A percentile compares a stretch with the other conserved stretches of the same genome.
Evolutionary conservation across 2,329 filamentous ascomycete species (phyloP).

Genomic region (Verticillium tricorpus): DNA sequence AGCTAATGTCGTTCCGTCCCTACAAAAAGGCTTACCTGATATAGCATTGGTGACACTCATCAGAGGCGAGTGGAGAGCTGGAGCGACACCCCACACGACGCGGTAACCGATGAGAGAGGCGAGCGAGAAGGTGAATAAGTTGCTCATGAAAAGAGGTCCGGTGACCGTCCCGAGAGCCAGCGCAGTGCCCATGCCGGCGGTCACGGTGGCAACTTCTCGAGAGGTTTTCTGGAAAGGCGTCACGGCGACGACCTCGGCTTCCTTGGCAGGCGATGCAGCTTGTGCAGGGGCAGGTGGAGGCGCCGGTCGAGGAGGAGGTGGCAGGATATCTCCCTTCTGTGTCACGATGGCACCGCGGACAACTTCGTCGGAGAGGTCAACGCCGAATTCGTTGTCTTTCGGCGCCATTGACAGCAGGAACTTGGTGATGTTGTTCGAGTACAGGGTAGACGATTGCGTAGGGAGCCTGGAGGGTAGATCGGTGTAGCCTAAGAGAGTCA

Average conservation of each 20-base stretch:
- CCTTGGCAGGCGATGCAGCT: constrained; percentile 34
- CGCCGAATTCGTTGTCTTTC: constrained; percentile 71
- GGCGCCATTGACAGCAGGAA: constrained; percentile 78
- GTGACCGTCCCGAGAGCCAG: constrained; percentile 77
- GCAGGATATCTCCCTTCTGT: constrained; percentile 69
- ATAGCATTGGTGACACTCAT: constrained; percentile 96
- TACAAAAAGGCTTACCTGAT: constrained; percentile 47
- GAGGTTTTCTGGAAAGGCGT: constrained; percentile 80
- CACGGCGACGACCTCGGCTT: constrained; percentile 58
- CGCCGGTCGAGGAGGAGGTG: constrained; percentile 66
- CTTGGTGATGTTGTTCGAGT: constrained; percentile 92
- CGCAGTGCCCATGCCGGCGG: constrained; percentile 71
- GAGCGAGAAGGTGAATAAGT: constrained; percentile 78
- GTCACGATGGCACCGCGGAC: constrained; percentile 82
- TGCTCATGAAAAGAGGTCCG: constrained; percentile 80
- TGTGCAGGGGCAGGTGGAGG: constrained; percentile 45
- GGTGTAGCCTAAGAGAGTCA: constrained; percentile 58
- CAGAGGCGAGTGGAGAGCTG: constrained; percentile 79
- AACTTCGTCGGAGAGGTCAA: constrained; percentile 80
- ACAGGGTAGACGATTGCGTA: constrained; percentile 83
- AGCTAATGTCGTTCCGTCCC: constrained; percentile 13
- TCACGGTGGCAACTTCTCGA: constrained; percentile 69
- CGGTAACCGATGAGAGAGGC: constrained; percentile 84
- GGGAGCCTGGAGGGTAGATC: constrained; percentile 82
- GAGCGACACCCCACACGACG: constrained; percentile 80